phyloP scores from a whole-genome alignment of 495 filamentous ascomycete species.

The Penicillium dipodomyicola region DNA sequence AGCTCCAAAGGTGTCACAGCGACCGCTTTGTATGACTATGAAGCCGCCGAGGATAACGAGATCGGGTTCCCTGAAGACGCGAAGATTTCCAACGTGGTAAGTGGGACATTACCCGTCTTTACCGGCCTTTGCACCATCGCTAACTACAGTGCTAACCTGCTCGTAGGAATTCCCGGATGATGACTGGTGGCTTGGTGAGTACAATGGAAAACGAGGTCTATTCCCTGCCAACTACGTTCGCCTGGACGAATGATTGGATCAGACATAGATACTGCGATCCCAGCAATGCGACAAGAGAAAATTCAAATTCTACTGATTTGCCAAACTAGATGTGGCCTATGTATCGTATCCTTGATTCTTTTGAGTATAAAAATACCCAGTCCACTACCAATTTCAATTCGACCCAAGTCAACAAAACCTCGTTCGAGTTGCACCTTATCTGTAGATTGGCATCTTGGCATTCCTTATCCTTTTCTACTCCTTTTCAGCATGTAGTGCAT shows the following conservation, averaged over 20 bases:
- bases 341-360: neutral
- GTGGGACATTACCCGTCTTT: constrained; percentile 22
- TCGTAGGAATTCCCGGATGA: constrained; percentile 93
- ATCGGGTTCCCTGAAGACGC: constrained; percentile 89
- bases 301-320: neutral
- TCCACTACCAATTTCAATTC: neutral
- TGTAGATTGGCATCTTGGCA: neutral
- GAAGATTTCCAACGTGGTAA: constrained; percentile 64
- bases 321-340: neutral
- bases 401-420: neutral
- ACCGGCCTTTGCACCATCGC: neutral
- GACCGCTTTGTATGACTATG: constrained; percentile 90
- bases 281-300: neutral
- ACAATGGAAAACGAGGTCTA: constrained; percentile 73
- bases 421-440: neutral
- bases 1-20: constrained; percentile 58
- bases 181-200: constrained; percentile 96
- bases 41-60: constrained; percentile 97
- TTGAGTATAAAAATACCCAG: neutral
- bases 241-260: constrained; percentile 52
- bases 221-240: constrained; percentile 88
- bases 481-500: neutral
- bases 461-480: neutral
- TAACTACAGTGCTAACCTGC: constrained; percentile 15
- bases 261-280: neutral